Evolutionary conservation across 345 rosid species (phyloP), one percentile per base, ranked within the genome.

Genomic region (Bretschneidera sinensis): DNA sequence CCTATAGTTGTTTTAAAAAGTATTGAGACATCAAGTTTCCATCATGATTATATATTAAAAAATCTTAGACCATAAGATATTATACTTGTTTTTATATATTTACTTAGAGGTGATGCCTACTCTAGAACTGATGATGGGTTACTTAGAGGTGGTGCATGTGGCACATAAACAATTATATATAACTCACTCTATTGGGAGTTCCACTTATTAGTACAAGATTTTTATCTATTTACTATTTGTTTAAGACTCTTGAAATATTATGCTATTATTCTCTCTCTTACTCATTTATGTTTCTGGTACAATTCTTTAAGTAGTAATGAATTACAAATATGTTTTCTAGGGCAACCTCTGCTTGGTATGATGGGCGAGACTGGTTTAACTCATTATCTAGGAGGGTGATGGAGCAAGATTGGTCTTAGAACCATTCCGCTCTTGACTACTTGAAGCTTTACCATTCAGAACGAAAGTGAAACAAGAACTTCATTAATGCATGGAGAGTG

Each of bases 371-470:
- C 3, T 87, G 97, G 94, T 85, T 92, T 55, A 53, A 84, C 65
- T 74, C 81, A 0, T 58, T 87, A 47, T 79, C 92, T 71, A 79
- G 79, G 85, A 92, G 60, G 21, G 98, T 87, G 66, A 92, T 89
- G 98, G 88, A 92, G 72, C 95, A 92, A 86, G 97, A 92, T 72
- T 92, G 98, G 98, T 92, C 97, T 51, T 92, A 97, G 98, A 92
- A 89, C 58, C 85, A 86, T 62, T 97, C 98, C 35, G 96, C 98
- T 48, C 96, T 92, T 10, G 96, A 92, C 69, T 92, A 92, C 74
- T 18, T 89, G 80, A 97, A 92, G 78, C 97, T 92, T 60, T 92
- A 92, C 80, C 96, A 85, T 55, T 78, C 88, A 1, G 94, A 94
- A 20, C 77, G 80, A 63, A 92, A 92, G 73, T 79, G 72, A 81